Evolutionary conservation across 2,329 filamentous ascomycete genomes (phyloP).

Genomic region (Trichoderma lentiforme): DNA sequence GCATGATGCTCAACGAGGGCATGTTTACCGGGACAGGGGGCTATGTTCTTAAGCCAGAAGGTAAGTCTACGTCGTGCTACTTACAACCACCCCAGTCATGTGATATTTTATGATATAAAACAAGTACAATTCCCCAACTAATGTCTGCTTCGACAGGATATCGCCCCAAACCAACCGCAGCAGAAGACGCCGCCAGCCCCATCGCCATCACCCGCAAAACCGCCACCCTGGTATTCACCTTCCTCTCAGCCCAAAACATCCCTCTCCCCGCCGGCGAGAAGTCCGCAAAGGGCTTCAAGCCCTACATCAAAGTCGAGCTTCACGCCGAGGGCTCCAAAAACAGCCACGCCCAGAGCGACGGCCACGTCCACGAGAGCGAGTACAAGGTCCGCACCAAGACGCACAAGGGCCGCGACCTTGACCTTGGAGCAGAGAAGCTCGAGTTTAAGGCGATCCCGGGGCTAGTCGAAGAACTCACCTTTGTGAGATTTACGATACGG

Average conservation of each 20-base stretch:
- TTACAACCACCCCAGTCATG: not conserved
- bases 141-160: constrained; percentile 25
- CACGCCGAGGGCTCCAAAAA: constrained; percentile 69
- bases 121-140: not conserved
- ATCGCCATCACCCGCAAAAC: constrained; percentile 48
- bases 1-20: constrained; percentile 93
- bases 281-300: constrained; percentile 59
- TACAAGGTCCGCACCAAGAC: constrained; percentile 60
- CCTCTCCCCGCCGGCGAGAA: constrained; percentile 58
- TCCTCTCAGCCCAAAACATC: constrained; percentile 74
- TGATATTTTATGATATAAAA: not conserved
- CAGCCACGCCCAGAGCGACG: constrained; percentile 36
- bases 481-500: constrained; percentile 79
- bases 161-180: constrained; percentile 26
- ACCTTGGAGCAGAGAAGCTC: constrained; percentile 59
- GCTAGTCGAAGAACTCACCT: constrained; percentile 66
- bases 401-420: constrained; percentile 56
- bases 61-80: constrained; percentile 33
- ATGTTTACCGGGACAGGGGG: constrained; percentile 85
- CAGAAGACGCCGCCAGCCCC: constrained; percentile 23
- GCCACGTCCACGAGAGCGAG: constrained; percentile 41
- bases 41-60: constrained; percentile 80
- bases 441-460: constrained; percentile 53
- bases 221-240: constrained; percentile 67
- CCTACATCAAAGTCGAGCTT: constrained; percentile 79